Conservation (phyloP, 768 basidiomycete genomes). For the Atractiella rhizophila region DNA sequence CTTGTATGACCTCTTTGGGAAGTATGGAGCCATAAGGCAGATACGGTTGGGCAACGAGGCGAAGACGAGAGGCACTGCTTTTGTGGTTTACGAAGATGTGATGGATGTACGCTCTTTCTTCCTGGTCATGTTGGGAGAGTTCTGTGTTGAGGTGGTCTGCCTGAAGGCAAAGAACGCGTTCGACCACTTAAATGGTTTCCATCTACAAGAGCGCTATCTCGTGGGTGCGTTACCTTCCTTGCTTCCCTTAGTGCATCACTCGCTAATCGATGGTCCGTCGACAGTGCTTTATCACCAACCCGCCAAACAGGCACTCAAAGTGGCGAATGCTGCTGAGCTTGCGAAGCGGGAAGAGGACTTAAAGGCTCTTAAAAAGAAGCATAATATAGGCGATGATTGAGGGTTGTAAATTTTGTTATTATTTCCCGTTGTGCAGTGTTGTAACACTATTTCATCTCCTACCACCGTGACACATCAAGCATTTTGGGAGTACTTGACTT, state of each 20-base stretch:
- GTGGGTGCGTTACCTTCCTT: slow-evolving; percentile 30
- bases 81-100: slow-evolving; percentile 85
- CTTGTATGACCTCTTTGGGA: slow-evolving; percentile 83
- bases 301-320: slow-evolving; percentile 76
- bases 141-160: not conserved
- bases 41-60: slow-evolving; percentile 74
- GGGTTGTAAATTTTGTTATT: no score
- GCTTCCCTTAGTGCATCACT: no score
- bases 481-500: no score
- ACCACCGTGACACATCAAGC: no score
- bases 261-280: no score
- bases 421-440: no score
- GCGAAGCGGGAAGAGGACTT: slow-evolving; percentile 77
- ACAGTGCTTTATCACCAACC: slow-evolving; percentile 86
- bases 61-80: slow-evolving; percentile 87
- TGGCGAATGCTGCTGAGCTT: no score
- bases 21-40: slow-evolving; percentile 89
- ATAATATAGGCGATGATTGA: slow-evolving; percentile 3
- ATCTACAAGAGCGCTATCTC: slow-evolving; percentile 91
- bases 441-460: no score
- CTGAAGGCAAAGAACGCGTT: slow-evolving; percentile 96
- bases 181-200: slow-evolving; percentile 91
- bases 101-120: slow-evolving; percentile 44
- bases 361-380: slow-evolving; percentile 41
- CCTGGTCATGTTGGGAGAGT: slow-evolving; percentile 10